Percentiles rank a stretch among this genome's conserved stretches.
Conservation (phyloP, 495 filamentous ascomycete genomes). For the Glonium stellatum region DNA sequence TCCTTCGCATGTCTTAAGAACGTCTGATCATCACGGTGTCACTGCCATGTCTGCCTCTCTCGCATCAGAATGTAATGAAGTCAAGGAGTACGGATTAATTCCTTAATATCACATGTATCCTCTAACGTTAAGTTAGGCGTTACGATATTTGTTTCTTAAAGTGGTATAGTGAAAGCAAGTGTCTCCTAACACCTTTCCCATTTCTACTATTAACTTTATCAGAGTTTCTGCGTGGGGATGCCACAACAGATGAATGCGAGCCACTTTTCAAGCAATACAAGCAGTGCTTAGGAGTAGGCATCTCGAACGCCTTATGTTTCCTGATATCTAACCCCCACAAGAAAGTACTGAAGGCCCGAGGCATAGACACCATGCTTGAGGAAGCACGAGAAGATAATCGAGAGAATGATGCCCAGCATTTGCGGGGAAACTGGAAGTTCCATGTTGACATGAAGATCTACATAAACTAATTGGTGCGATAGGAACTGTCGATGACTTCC, state of each 20-base stretch:
- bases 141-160: slow-evolving; percentile 92
- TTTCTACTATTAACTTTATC: slow-evolving; percentile 15
- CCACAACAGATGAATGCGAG: slow-evolving; percentile 74
- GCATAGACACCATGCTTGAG: slow-evolving; percentile 79
- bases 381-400: slow-evolving; percentile 75
- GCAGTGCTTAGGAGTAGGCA: slow-evolving; percentile 65
- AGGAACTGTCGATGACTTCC: not conserved
- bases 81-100: slow-evolving; percentile 63
- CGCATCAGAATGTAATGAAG: slow-evolving; percentile 67
- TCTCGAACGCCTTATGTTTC: not conserved
- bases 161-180: slow-evolving; percentile 92
- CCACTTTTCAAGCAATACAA: slow-evolving; percentile 80
- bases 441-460: no score
- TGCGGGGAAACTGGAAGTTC: not conserved
- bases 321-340: slow-evolving; percentile 32
- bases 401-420: slow-evolving; percentile 67
- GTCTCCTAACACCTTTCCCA: not conserved
- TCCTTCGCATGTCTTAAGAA: not conserved
- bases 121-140: slow-evolving; percentile 36
- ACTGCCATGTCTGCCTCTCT: slow-evolving; percentile 37
- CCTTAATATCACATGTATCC: not conserved
- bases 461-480: no score
- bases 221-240: slow-evolving; percentile 83
- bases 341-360: slow-evolving; percentile 74
- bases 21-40: not conserved